These are phyloP conservation scores for Mayamaea pseudoterrestris DNA, from an alignment of 108 stramenopile genomes.

Conservation along the genomic window DNA sequence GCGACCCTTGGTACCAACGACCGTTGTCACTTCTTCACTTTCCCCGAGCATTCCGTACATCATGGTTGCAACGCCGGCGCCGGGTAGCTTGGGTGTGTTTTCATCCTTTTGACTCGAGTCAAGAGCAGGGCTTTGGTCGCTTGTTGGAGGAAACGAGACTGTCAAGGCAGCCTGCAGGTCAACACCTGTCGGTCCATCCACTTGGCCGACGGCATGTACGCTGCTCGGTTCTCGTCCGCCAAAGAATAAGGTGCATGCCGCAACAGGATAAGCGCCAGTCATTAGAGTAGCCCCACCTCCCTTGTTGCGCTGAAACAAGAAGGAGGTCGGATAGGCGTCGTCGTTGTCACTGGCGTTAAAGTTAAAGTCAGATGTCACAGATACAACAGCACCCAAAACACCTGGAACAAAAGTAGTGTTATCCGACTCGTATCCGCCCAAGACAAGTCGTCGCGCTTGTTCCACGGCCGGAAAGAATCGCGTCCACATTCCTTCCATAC, in stretches of 20 bases:
- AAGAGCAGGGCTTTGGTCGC: slow-evolving; percentile 12
- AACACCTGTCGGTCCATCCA: slow-evolving; percentile 41
- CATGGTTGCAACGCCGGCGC: slow-evolving; percentile 36
- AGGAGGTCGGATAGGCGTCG: slow-evolving; percentile 40
- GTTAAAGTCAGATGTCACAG: slow-evolving; percentile 50
- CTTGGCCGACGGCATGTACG: slow-evolving; percentile 38
- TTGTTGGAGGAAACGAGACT: slow-evolving; percentile 36
- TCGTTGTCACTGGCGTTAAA: slow-evolving; percentile 55
- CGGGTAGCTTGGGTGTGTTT: slow-evolving; percentile 36
- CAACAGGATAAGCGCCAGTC: slow-evolving; percentile 51
- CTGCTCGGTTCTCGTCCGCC: slow-evolving; percentile 10
- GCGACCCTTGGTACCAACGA: slow-evolving; percentile 65
- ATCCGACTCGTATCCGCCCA: slow-evolving; percentile 14
- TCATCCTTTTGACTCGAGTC: slow-evolving; percentile 6
- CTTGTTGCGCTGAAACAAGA: slow-evolving; percentile 44
- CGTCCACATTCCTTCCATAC: slow-evolving; percentile 87
- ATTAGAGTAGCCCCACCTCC: slow-evolving; percentile 50
- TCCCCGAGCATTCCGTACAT: slow-evolving; percentile 58
- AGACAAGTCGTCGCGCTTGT: slow-evolving; percentile 36
- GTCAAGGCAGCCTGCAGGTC: slow-evolving; percentile 41
- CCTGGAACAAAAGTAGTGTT: too few species aligned
- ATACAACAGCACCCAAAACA: slow-evolving; percentile 36
- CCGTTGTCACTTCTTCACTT: slow-evolving; percentile 51
- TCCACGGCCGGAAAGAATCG: slow-evolving; percentile 83
- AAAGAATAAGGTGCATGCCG: slow-evolving; percentile 48